These are phyloP conservation scores for Saitozyma sp. DNA, from an alignment of 768 basidiomycete species.

Conservation along the genomic window DNA sequence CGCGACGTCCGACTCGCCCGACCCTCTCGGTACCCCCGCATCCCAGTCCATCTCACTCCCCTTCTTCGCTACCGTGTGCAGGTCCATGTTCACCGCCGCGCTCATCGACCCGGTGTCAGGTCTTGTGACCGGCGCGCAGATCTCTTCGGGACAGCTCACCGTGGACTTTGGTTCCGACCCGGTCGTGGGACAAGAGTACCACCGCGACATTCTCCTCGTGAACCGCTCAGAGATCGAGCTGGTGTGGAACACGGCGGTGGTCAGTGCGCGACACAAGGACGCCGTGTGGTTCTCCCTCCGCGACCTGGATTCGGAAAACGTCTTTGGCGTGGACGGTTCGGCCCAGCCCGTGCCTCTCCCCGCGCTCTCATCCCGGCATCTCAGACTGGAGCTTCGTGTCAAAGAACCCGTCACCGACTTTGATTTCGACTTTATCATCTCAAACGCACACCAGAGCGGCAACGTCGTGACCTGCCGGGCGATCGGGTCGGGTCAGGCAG, in stretches of 20 bases:
- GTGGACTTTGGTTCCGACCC: constrained; percentile 44
- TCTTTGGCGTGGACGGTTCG: constrained; percentile 37
- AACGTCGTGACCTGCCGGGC: constrained; percentile 45
- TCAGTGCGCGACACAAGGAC: constrained; percentile 37
- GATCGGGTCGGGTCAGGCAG: constrained; percentile 28
- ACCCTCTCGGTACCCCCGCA: neutral
- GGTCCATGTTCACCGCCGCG: constrained; percentile 41
- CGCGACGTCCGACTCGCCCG: constrained; percentile 10
- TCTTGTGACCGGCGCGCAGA: constrained; percentile 27
- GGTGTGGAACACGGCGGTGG: constrained; percentile 43
- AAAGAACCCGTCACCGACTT: constrained; percentile 32
- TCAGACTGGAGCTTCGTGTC: constrained; percentile 37
- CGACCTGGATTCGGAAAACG: constrained; percentile 46
- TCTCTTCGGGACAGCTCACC: constrained; percentile 30
- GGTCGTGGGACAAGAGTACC: constrained; percentile 36
- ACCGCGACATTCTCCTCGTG: constrained; percentile 42
- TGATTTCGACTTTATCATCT: constrained; percentile 44
- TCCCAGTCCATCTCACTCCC: constrained; percentile 33
- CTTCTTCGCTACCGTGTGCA: constrained; percentile 47
- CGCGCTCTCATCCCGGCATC: constrained; percentile 39
- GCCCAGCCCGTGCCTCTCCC: constrained; percentile 40
- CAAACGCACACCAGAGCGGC: constrained; percentile 40
- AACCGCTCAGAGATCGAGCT: constrained; percentile 49
- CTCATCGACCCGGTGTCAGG: constrained; percentile 36
- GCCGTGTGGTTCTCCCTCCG: constrained; percentile 44